Evolutionary conservation across 2,329 filamentous ascomycete species (phyloP).

Genomic region (Ambrosiella beaveri): DNA sequence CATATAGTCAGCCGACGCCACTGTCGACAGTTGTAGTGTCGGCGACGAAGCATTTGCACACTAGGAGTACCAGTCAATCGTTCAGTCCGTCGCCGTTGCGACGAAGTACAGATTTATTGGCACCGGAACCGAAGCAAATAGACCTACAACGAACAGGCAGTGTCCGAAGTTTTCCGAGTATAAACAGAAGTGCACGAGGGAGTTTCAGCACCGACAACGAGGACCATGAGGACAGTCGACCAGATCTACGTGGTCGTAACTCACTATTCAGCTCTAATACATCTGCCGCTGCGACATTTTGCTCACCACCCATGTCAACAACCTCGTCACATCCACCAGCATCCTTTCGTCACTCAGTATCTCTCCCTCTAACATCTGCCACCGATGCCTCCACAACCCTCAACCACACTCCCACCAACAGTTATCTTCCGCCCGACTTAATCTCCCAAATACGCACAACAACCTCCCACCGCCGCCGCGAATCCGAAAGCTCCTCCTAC

Average conservation of each 20-base stretch:
- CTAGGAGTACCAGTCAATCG: constrained; percentile 6
- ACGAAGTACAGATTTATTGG: constrained; percentile 6
- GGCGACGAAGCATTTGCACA: constrained; percentile 2
- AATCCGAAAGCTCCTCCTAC: constrained; percentile 7
- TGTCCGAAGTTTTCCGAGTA: background rate
- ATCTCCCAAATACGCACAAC: constrained; percentile 2
- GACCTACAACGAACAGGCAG: background rate
- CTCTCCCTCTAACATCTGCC: background rate
- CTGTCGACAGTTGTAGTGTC: constrained; percentile 3
- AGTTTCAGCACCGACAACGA: background rate
- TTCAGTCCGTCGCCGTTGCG: constrained; percentile 10
- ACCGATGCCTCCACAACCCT: background rate
- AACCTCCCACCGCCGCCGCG: constrained; percentile 3
- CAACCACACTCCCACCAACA: background rate
- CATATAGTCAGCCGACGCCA: constrained; percentile 6
- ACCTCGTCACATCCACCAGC: background rate
- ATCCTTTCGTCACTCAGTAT: background rate
- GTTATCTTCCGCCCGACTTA: background rate
- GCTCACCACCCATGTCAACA: background rate
- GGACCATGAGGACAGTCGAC: background rate
- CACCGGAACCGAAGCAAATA: too few species aligned
- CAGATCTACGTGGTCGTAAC: background rate
- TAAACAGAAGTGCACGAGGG: background rate
- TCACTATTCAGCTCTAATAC: background rate
- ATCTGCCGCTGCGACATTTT: background rate